These are phyloP conservation scores for Solanum rostratum DNA, from an alignment of 257 asterid genomes.

Conservation along the genomic window DNA sequence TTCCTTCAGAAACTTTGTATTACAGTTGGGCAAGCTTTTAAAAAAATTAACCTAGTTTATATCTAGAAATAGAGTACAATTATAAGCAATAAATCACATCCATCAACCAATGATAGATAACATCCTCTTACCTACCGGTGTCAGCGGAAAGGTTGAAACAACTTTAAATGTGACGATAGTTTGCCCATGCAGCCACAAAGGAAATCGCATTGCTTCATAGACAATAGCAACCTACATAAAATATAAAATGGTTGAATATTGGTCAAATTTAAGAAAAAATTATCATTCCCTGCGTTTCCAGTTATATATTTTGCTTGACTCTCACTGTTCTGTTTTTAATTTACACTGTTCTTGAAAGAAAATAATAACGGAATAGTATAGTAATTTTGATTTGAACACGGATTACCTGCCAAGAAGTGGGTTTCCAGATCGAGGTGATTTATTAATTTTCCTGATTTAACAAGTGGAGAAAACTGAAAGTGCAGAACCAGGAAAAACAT, in stretches of 20 bases:
- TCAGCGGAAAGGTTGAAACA: conserved; percentile 66
- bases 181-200: conserved; percentile 89
- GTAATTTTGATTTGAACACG: background rate
- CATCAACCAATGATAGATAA: conserved; percentile 12
- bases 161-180: conserved; percentile 67
- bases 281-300: background rate
- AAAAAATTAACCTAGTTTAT: background rate
- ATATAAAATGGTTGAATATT: background rate
- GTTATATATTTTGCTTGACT: background rate
- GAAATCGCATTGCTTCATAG: conserved; percentile 80
- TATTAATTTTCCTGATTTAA: background rate
- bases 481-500: background rate
- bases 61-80: background rate
- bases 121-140: conserved; percentile 72
- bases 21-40: background rate
- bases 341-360: background rate
- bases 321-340: background rate
- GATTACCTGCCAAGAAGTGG: background rate
- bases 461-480: background rate
- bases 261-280: background rate
- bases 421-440: background rate
- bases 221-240: conserved; percentile 78
- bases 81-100: background rate
- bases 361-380: background rate
- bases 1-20: background rate